Evolutionary conservation across 2,329 filamentous ascomycete genomes (phyloP), one percentile per base, ranked within the genome.

Genomic region (Macroventuria anomochaeta): DNA sequence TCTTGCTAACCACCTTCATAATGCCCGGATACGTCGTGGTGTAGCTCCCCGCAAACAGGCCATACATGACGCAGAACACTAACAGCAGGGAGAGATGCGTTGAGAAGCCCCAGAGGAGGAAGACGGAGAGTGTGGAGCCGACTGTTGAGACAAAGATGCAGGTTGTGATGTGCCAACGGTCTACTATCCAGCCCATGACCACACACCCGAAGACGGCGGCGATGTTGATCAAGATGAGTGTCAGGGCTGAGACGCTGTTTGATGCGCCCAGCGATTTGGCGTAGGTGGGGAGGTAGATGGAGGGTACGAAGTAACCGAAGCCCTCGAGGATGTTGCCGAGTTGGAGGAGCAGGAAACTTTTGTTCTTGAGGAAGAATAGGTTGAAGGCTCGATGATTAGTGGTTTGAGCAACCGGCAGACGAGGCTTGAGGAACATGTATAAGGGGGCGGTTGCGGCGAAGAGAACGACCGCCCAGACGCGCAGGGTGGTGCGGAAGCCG

Each of bases 101-200:
- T 0, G 79, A 73, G 13, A 81, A 63, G 0, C 80, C 81, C 80
- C 81, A 83, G 23, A 78, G 51, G 0, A 79, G 61, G 47, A 81
- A 80, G 0, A 77, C 68, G 0, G 77, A 74, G 1, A 77, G 7
- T 1, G 69, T 72, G 20, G 77, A 48, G 7, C 79, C 78, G 15
- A 76, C 37, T 0, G 76, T 76, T 1, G 76, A 78, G 29, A 80
- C 64, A 1, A 77, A 58, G 21, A 77, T 75, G 23, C 77, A 76
- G 0, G 74, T 77, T 2, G 75, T 76, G 21, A 74, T 68, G 36
- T 76, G 68, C 15, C 75, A 71, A 3, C 72, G 70, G 49, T 83
- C 81, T 5, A 77, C 69, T 5, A 75, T 58, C 13, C 58, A 61
- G 25, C 76, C 75, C 60, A 76, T 75, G 21, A 48, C 58, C 12